phyloP scores from a whole-genome alignment of 345 rosid genomes.

The Hevea brasiliensis region DNA sequence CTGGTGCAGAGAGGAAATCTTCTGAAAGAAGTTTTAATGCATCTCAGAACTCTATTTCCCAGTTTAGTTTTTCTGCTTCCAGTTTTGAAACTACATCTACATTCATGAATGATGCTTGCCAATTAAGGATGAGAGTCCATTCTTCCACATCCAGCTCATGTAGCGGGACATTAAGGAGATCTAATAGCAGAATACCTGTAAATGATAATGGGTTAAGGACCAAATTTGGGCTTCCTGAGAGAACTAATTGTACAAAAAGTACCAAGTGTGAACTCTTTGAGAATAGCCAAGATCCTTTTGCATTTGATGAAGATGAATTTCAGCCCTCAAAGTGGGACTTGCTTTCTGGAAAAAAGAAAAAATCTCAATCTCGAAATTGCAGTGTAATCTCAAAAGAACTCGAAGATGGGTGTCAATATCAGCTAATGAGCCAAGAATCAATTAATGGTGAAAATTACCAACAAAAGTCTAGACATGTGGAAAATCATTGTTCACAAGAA shows the following conservation, averaged over 20 bases:
- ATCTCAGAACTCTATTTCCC: conserved; percentile 49
- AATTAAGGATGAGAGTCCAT: conserved; percentile 40
- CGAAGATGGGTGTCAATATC: conserved; percentile 39
- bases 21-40: conserved; percentile 40
- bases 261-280: conserved; percentile 36
- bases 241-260: conserved; percentile 32
- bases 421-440: conserved; percentile 44
- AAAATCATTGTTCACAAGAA: conserved; percentile 33
- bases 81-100: conserved; percentile 49
- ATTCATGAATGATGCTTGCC: conserved; percentile 41
- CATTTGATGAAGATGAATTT: conserved; percentile 77
- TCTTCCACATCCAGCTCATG: conserved; percentile 53
- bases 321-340: conserved; percentile 78
- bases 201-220: conserved; percentile 41
- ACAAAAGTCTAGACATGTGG: conserved; percentile 38
- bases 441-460: conserved; percentile 32
- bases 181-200: conserved; percentile 38
- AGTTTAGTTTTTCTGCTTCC: conserved; percentile 43
- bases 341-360: conserved; percentile 50
- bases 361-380: conserved; percentile 36
- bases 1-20: conserved; percentile 36
- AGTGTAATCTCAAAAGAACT: conserved; percentile 32
- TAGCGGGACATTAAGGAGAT: conserved; percentile 47
- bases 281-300: conserved; percentile 72
- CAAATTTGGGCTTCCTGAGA: conserved; percentile 34